Conservation (phyloP, 169 alveolate species). For the Plasmodium gaboni region DNA sequence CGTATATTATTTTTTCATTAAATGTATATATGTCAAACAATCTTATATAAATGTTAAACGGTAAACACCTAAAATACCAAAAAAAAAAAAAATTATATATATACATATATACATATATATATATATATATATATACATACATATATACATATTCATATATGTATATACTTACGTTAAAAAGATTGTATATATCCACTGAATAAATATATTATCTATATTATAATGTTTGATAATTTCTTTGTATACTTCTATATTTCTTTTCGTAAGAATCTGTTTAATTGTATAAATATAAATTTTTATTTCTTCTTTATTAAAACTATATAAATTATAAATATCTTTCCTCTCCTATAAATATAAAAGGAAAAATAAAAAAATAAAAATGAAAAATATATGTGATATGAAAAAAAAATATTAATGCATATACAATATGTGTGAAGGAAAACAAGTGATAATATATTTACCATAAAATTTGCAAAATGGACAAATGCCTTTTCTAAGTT, state of each 20-base stretch:
- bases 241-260: slow-evolving; percentile 52
- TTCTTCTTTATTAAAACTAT: slow-evolving; percentile 71
- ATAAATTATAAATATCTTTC: slow-evolving; percentile 43
- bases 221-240: slow-evolving; percentile 68
- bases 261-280: slow-evolving; percentile 50
- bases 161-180: slow-evolving; percentile 47
- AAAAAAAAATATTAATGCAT: background rate
- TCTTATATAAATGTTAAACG: slow-evolving; percentile 65
- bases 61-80: slow-evolving; percentile 45
- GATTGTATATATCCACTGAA: slow-evolving; percentile 74
- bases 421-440: background rate
- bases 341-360: slow-evolving; percentile 25
- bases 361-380: background rate
- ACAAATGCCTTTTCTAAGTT: slow-evolving; percentile 67
- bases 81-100: background rate
- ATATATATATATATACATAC: background rate
- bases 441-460: background rate
- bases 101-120: background rate
- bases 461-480: slow-evolving; percentile 76
- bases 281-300: slow-evolving; percentile 50
- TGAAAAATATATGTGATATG: background rate
- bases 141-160: background rate
- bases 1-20: slow-evolving; percentile 62
- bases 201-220: slow-evolving; percentile 68
- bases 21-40: slow-evolving; percentile 66